Evolutionary conservation across 225 moss, liverwort and hornwort species (phyloP).

Genomic region (Straminergon stramineum): DNA sequence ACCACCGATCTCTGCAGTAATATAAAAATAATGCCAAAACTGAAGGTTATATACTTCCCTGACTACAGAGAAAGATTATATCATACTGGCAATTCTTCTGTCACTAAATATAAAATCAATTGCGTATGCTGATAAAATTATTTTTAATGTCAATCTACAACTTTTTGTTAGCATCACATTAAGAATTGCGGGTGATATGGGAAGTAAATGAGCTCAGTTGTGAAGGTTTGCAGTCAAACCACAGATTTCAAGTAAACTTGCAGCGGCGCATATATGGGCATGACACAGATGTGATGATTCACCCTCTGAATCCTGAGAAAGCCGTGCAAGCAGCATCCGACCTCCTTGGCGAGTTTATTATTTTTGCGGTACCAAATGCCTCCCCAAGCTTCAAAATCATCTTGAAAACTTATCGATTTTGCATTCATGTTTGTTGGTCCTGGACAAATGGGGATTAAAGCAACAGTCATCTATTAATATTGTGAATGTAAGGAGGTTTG

Average conservation of each 20-base stretch:
- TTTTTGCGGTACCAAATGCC: slow-evolving; percentile 8
- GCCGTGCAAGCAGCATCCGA: slow-evolving; percentile 29
- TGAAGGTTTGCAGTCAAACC: slow-evolving; percentile 39
- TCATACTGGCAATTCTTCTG: not conserved
- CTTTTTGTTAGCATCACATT: not conserved
- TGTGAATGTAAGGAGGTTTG: no score
- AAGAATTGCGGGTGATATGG: not conserved
- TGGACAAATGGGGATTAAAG: not conserved
- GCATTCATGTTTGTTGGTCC: not conserved
- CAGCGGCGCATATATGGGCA: slow-evolving; percentile 43
- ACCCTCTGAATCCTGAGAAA: slow-evolving; percentile 39
- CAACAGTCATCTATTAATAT: not conserved
- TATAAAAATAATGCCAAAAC: not conserved
- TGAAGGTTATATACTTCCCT: no score
- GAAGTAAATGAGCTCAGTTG: not conserved
- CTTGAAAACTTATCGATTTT: not conserved
- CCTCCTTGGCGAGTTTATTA: slow-evolving; percentile 32
- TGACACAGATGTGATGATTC: slow-evolving; percentile 19
- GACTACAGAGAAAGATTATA: no score
- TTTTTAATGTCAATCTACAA: not conserved
- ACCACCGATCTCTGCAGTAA: not conserved
- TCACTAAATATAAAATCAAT: not conserved
- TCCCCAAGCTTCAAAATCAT: not conserved
- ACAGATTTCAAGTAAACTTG: slow-evolving; percentile 42
- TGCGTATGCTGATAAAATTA: not conserved